Evolutionary conservation across 768 basidiomycete genomes (phyloP).

Genomic region (Termitomyces sp.): DNA sequence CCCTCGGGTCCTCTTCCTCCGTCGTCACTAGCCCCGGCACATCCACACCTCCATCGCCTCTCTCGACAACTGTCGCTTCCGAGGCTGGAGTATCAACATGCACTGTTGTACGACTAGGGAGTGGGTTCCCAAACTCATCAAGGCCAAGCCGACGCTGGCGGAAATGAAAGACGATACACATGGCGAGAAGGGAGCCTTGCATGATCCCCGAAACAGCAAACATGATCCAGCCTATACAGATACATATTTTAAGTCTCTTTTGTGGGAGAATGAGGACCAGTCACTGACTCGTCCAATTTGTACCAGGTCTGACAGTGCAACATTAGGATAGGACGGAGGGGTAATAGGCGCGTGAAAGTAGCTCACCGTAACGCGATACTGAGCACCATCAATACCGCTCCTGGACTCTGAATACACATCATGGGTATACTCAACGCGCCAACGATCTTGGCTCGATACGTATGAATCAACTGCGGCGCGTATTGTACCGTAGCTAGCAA

Average conservation of each 20-base stretch:
- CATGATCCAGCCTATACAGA: constrained; percentile 65
- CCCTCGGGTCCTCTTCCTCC: constrained; percentile 22
- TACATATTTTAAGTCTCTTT: neutral
- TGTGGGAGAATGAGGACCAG: neutral
- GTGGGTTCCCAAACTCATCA: constrained; percentile 83
- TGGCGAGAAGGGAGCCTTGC: constrained; percentile 75
- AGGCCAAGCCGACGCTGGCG: constrained; percentile 73
- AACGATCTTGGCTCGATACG: constrained; percentile 75
- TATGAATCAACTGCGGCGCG: constrained; percentile 80
- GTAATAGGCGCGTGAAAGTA: neutral
- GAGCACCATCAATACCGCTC: constrained; percentile 81
- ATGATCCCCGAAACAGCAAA: constrained; percentile 81
- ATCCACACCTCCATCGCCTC: constrained; percentile 12
- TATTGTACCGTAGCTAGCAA: constrained; percentile 83
- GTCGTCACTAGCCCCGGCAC: constrained; percentile 23
- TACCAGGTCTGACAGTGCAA: constrained; percentile 54
- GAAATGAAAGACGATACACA: constrained; percentile 85
- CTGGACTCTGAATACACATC: constrained; percentile 95
- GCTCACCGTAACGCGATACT: constrained; percentile 70
- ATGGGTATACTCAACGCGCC: constrained; percentile 93
- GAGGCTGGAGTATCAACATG: neutral
- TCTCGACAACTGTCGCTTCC: neutral
- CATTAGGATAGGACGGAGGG: constrained; percentile 2
- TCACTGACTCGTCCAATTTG: constrained; percentile 77
- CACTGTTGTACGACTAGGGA: neutral